Evolutionary conservation across 345 rosid species (phyloP).

Genomic region (Gossypium longicalyx): DNA sequence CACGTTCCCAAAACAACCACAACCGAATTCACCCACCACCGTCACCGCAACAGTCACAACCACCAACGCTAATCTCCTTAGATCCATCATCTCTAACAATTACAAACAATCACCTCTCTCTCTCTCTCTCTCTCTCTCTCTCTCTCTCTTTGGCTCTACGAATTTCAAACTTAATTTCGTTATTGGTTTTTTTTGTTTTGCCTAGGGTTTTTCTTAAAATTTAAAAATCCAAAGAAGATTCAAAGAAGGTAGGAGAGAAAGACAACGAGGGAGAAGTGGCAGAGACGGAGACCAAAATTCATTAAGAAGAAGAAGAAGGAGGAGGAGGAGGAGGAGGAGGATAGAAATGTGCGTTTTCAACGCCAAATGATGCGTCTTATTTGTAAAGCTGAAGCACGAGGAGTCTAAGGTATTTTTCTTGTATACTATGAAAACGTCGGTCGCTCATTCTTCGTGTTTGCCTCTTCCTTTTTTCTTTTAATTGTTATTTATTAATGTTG

Average conservation of each 20-base stretch:
- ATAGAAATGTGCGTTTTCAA: slow-evolving; percentile 22
- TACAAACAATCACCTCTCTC: neutral
- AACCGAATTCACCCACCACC: slow-evolving; percentile 24
- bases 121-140: neutral
- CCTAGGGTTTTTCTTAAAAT: neutral
- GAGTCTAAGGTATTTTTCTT: neutral
- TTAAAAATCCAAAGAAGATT: neutral
- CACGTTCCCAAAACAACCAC: slow-evolving; percentile 30
- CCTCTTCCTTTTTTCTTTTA: neutral
- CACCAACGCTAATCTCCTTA: slow-evolving; percentile 26
- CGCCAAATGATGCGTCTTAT: slow-evolving; percentile 18
- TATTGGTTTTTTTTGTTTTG: neutral
- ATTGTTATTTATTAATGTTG: neutral
- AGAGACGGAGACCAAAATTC: neutral
- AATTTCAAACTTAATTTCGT: neutral
- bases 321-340: no score
- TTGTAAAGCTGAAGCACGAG: slow-evolving; percentile 2
- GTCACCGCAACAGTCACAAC: slow-evolving; percentile 21
- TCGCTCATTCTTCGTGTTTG: neutral
- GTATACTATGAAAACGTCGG: neutral
- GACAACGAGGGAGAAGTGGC: neutral
- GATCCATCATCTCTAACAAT: slow-evolving; percentile 28
- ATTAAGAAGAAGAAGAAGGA: neutral
- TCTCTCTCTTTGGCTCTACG: neutral
- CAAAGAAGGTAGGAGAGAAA: slow-evolving; percentile 1